Evolutionary conservation across 1,139 yeast species (phyloP), one percentile per base, ranked within the genome.

Genomic region (Hyphopichia burtonii): DNA sequence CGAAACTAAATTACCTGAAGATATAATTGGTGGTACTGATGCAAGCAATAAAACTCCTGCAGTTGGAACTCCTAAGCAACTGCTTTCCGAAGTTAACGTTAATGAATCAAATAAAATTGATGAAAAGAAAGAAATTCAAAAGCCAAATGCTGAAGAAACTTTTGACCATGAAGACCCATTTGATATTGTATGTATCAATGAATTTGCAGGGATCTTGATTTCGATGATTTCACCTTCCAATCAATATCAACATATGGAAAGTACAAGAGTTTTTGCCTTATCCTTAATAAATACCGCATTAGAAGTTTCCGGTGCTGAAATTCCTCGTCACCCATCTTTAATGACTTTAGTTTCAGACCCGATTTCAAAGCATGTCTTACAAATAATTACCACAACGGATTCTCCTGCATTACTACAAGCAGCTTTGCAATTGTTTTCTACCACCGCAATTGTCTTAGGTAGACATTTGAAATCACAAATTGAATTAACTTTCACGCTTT

Each of bases 221-320:
- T 86, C 95, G 3, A 82, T 91, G 63, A 76, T 91, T 34, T 83
- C 94, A 10, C 95, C 96, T 0, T 80, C 84, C 16, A 86, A 88
- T 52, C 88, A 85, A 55, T 80, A 80, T 53, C 93, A 86, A 55
- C 94, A 89, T 54, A 87, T 94, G 52, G 96, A 91, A 58, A 77
- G 89, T 30, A 85, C 97, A 1, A 76, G 96, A 43, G 84, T 87
- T 12, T 82, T 93, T 67, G 94, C 96, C 0, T 67, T 94, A 30
- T 77, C 83, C 36, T 74, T 93, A 37, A 73, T 94, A 33, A 83
- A 82, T 41, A 83, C 85, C 1, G 88, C 95, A 1, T 75, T 93
- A 43, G 98, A 93, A 59, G 84, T 89, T 9, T 74, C 93, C 6
- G 97, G 97, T 3, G 63, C 68, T 36, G 78, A 76, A 33, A 74